These are phyloP conservation scores for Penicillium turbatum DNA, from an alignment of 495 filamentous ascomycete genomes.

Conservation along the genomic window DNA sequence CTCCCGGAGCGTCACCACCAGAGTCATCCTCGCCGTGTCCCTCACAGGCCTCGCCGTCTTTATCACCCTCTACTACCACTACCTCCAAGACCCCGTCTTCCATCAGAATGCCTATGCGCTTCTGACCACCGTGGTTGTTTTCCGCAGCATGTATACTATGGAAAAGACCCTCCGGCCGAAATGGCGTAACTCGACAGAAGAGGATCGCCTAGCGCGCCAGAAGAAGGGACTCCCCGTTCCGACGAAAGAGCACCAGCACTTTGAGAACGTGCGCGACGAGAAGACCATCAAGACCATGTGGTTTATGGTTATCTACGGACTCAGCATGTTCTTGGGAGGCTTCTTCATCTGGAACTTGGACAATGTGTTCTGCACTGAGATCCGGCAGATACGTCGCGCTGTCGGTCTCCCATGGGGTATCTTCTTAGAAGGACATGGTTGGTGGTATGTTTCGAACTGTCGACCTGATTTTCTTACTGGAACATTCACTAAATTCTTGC, in stretches of 20 bases:
- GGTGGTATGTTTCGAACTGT: constrained; percentile 70
- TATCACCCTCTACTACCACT: constrained; percentile 91
- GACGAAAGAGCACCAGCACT: constrained; percentile 40
- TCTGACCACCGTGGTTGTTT: constrained; percentile 72
- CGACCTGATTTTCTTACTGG: neutral
- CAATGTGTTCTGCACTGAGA: constrained; percentile 69
- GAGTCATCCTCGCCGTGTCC: constrained; percentile 53
- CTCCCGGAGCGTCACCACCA: constrained; percentile 51
- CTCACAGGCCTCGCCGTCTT: constrained; percentile 64
- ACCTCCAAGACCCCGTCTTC: constrained; percentile 86
- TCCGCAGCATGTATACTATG: constrained; percentile 88
- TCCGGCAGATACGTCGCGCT: constrained; percentile 65
- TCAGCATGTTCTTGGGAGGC: constrained; percentile 74
- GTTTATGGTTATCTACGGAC: constrained; percentile 65
- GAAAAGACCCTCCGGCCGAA: constrained; percentile 66
- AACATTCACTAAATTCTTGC: constrained; percentile 8
- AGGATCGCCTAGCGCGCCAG: constrained; percentile 38
- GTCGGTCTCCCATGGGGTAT: constrained; percentile 88
- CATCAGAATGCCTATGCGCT: constrained; percentile 86
- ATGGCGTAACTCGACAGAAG: constrained; percentile 42
- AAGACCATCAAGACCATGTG: constrained; percentile 70
- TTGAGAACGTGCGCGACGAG: constrained; percentile 50
- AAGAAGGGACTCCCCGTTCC: constrained; percentile 39
- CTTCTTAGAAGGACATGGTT: constrained; percentile 87
- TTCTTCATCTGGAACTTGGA: constrained; percentile 89